Conservation (phyloP, 805 yeast genomes). For the Saccharomycopsis fibuligera region DNA sequence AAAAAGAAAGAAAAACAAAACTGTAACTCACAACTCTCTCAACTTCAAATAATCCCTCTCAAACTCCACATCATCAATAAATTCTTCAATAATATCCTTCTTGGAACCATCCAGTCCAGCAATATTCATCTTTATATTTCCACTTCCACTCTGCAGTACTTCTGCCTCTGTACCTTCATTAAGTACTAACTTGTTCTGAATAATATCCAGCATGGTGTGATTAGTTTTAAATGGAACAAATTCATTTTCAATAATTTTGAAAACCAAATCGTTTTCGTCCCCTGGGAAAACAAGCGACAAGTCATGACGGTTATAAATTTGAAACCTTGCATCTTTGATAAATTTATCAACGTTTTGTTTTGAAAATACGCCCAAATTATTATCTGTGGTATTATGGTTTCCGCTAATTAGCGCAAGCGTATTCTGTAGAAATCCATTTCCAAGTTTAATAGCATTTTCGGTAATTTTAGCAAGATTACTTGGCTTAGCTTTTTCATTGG, state of each 20-base stretch:
- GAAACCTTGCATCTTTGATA: constrained; percentile 1
- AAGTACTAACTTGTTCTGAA: neutral
- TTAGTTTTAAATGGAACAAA: neutral
- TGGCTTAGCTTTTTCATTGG: neutral
- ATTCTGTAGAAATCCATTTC: no score
- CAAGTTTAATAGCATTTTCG: neutral
- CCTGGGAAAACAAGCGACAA: neutral
- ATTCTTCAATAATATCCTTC: neutral
- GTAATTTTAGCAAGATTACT: neutral
- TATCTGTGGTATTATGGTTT: neutral
- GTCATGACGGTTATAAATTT: constrained; percentile 2
- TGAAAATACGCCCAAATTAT: neutral
- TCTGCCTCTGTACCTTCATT: neutral
- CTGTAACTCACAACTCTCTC: neutral
- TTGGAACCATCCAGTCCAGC: neutral
- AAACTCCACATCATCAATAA: neutral
- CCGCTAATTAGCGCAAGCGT: neutral
- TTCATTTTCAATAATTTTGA: neutral
- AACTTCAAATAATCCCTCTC: neutral
- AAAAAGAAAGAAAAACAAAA: no score
- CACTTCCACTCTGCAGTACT: no score
- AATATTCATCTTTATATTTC: no score
- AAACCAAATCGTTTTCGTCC: neutral
- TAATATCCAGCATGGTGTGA: neutral
- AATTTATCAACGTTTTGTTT: neutral